Evolutionary conservation across 345 rosid genomes (phyloP).

Genomic region (Camelina sativa): DNA sequence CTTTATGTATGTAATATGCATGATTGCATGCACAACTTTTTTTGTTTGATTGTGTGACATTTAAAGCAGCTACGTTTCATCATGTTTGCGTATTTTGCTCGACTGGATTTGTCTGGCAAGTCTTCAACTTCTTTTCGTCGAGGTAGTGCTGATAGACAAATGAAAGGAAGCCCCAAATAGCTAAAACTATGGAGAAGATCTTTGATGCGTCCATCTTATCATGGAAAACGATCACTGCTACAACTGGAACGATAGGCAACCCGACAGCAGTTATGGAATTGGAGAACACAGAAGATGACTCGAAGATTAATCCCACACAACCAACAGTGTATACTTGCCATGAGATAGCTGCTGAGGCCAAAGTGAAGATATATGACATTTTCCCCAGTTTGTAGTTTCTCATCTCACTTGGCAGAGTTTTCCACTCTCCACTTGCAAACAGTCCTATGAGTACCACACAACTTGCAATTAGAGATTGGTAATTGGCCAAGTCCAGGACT

Average conservation of each 20-base stretch:
- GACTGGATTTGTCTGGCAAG: constrained; percentile 14
- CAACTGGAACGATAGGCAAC: constrained; percentile 54
- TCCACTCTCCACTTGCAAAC: constrained; percentile 66
- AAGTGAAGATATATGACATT: constrained; percentile 49
- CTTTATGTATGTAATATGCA: neutral
- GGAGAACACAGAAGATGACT: constrained; percentile 40
- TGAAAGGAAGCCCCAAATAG: constrained; percentile 64
- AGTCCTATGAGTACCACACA: constrained; percentile 48
- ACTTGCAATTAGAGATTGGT: constrained; percentile 47
- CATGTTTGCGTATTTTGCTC: constrained; percentile 21
- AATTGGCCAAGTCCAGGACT: constrained; percentile 53
- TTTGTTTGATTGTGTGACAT: constrained; percentile 18
- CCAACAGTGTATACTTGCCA: constrained; percentile 59
- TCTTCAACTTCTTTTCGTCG: constrained; percentile 42
- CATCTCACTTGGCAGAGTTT: constrained; percentile 49
- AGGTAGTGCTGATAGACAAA: constrained; percentile 67
- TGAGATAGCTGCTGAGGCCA: constrained; percentile 47
- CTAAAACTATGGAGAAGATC: constrained; percentile 59
- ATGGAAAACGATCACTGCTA: constrained; percentile 46
- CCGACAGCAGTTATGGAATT: constrained; percentile 43
- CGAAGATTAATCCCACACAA: constrained; percentile 41
- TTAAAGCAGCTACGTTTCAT: no score
- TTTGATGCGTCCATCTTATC: constrained; percentile 68
- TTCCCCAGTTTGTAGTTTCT: constrained; percentile 52
- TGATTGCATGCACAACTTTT: neutral